Evolutionary conservation across 2,329 filamentous ascomycete species (phyloP).

Genomic region (Knoxdaviesia proteae): DNA sequence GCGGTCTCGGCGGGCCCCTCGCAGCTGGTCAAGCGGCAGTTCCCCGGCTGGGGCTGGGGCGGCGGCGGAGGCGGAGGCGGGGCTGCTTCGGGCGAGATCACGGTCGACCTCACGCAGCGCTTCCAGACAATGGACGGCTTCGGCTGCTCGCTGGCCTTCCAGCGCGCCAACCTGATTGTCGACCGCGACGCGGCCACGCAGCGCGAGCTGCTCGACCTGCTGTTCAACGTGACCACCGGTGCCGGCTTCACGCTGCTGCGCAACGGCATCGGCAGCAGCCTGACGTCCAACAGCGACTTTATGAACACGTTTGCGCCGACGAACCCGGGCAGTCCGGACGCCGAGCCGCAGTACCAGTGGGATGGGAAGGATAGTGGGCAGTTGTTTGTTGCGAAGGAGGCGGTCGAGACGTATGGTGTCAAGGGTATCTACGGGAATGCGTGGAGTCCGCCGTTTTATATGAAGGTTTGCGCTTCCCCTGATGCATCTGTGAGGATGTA

Average conservation of each 20-base stretch:
- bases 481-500: too few relatives aligned
- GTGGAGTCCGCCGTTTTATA: slow-evolving; percentile 25
- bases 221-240: slow-evolving; percentile 22
- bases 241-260: slow-evolving; percentile 28
- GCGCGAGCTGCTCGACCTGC: slow-evolving; percentile 18
- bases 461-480: slow-evolving; percentile 13
- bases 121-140: slow-evolving; percentile 23
- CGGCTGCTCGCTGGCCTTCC: slow-evolving; percentile 26
- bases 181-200: slow-evolving; percentile 12
- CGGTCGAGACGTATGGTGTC: slow-evolving; percentile 16
- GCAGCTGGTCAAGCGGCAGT: slow-evolving; percentile 2
- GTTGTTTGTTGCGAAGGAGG: slow-evolving; percentile 28
- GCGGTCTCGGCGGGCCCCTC: background rate
- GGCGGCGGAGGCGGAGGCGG: slow-evolving; percentile 1
- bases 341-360: slow-evolving; percentile 21
- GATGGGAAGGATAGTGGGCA: slow-evolving; percentile 26
- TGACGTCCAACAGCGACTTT: slow-evolving; percentile 15
- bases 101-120: slow-evolving; percentile 9
- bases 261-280: slow-evolving; percentile 23
- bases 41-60: background rate
- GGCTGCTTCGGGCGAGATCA: slow-evolving; percentile 9
- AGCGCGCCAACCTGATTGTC: slow-evolving; percentile 18
- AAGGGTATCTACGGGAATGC: slow-evolving; percentile 20
- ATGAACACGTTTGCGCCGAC: slow-evolving; percentile 11
- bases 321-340: slow-evolving; percentile 19